Conservation (phyloP, 2,329 filamentous ascomycete genomes). For the Ceratocystis ficicola region DNA sequence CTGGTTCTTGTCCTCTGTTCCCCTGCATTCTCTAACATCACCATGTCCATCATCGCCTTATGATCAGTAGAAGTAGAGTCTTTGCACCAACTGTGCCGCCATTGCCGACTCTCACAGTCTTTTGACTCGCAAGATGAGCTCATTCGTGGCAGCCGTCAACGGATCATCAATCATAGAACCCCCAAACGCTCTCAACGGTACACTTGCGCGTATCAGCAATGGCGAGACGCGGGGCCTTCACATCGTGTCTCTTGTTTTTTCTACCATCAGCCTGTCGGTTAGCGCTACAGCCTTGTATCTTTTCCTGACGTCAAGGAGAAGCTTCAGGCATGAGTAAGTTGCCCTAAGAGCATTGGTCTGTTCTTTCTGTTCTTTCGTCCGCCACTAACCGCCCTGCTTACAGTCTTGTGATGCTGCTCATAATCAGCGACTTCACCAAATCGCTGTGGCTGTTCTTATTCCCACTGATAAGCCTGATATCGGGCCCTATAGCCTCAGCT, state of each 20-base stretch:
- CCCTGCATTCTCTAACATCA: neutral
- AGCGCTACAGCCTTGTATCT: conserved; percentile 52
- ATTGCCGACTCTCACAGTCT: too few relatives aligned
- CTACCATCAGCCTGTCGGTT: conserved; percentile 44
- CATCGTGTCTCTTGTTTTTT: conserved; percentile 31
- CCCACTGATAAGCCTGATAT: conserved; percentile 45
- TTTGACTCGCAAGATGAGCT: neutral
- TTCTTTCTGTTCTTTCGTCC: neutral
- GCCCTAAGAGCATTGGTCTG: neutral
- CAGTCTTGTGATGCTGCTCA: conserved; percentile 61
- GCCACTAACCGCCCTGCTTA: neutral
- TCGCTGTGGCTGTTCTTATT: conserved; percentile 56
- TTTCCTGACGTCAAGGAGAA: conserved; percentile 61
- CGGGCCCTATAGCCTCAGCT: conserved; percentile 38
- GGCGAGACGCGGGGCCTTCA: conserved; percentile 25
- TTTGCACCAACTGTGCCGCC: neutral
- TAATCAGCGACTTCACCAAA: conserved; percentile 61
- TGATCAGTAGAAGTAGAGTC: conserved; percentile 1
- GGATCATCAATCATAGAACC: neutral
- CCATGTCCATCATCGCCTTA: neutral
- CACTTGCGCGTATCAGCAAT: neutral
- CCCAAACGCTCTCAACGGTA: neutral
- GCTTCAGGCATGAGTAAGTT: conserved; percentile 59
- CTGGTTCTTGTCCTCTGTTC: neutral
- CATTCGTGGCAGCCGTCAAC: neutral